Conservation (phyloP, 73 alveolate species). For the Paramecium tetraurelia region DNA sequence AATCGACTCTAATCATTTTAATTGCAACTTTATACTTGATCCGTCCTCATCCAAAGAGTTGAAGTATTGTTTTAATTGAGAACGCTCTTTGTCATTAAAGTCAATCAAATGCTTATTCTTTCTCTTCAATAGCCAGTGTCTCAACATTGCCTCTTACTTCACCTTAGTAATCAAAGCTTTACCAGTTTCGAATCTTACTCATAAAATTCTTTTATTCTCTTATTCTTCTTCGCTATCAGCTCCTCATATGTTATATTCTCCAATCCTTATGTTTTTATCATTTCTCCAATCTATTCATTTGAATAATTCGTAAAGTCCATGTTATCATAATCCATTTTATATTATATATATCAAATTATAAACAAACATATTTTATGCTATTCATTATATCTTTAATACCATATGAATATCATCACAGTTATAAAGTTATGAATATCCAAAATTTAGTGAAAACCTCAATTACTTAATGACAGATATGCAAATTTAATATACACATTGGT, state of each 20-base stretch:
- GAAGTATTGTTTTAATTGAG: slow-evolving; percentile 76
- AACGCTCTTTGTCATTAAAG: slow-evolving; percentile 83
- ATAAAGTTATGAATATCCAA: not conserved
- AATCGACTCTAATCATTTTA: slow-evolving; percentile 66
- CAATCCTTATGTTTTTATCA: slow-evolving; percentile 12
- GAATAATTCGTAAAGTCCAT: not conserved
- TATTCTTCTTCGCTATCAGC: slow-evolving; percentile 19
- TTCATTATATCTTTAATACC: not conserved
- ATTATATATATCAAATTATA: not conserved
- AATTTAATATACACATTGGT: not conserved
- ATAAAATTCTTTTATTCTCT: slow-evolving; percentile 22
- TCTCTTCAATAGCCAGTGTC: slow-evolving; percentile 75
- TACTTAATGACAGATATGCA: too few species aligned
- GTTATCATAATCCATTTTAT: slow-evolving; percentile 10
- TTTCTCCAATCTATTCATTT: not conserved
- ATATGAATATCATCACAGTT: not conserved
- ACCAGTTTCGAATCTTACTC: slow-evolving; percentile 35
- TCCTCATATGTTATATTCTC: slow-evolving; percentile 37
- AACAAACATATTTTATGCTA: not conserved
- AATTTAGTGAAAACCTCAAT: too few species aligned
- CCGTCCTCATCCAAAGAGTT: slow-evolving; percentile 85
- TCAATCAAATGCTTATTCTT: slow-evolving; percentile 80
- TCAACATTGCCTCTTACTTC: slow-evolving; percentile 59
- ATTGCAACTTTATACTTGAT: slow-evolving; percentile 35
- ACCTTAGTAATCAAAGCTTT: not conserved